Conservation (phyloP, 306 rosid species). For the Prunus persica region Prunus_persica_NCBIv2 NC_034014.1:7662501-7663000, state of each 20-base stretch:
- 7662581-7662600: not conserved
- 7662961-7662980: too few species aligned
- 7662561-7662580: not conserved
- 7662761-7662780: not conserved
- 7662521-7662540: not conserved
- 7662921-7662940: too few species aligned
- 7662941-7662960: too few species aligned
- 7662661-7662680: too few species aligned
- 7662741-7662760: not conserved
- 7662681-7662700: too few species aligned
- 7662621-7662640: too few species aligned
- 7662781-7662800: not conserved
- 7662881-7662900: too few species aligned
- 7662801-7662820: not conserved
- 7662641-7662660: too few species aligned
- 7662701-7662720: not conserved
- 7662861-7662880: too few species aligned
- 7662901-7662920: too few species aligned
- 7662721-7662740: not conserved
- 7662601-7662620: not conserved
- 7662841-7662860: too few species aligned
- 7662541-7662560: not conserved
- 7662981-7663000: too few species aligned
- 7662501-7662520: conserved; percentile 56
- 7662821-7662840: not conserved